These are phyloP conservation scores for Fusarium sp. DNA, from an alignment of 2,329 filamentous ascomycete species.

Conservation along the genomic window DNA sequence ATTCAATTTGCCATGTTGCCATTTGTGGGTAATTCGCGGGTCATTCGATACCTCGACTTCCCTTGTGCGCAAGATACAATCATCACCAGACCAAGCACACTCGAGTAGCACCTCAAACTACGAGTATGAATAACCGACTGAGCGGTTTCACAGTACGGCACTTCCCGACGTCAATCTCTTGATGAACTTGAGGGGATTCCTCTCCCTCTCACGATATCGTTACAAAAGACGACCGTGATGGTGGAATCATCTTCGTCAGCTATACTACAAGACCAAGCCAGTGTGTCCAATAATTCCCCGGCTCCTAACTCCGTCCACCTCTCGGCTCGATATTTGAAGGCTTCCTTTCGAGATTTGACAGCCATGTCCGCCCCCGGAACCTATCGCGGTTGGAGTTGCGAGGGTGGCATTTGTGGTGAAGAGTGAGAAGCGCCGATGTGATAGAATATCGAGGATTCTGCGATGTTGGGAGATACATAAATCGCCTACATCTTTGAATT, in stretches of 20 bases:
- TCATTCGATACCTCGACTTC: not conserved
- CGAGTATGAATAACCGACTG: slow-evolving; percentile 21
- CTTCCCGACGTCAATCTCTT: slow-evolving; percentile 6
- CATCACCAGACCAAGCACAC: slow-evolving; percentile 7
- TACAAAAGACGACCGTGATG: slow-evolving; percentile 6
- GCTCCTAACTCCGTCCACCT: slow-evolving; percentile 17
- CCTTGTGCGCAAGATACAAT: not conserved
- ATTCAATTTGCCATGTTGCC: slow-evolving; percentile 17
- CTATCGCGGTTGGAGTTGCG: slow-evolving; percentile 38
- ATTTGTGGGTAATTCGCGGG: slow-evolving; percentile 5
- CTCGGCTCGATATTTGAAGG: slow-evolving; percentile 15
- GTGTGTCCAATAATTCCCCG: slow-evolving; percentile 8
- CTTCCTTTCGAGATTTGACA: slow-evolving; percentile 17
- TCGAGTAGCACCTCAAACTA: slow-evolving; percentile 2
- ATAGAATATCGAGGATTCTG: not conserved
- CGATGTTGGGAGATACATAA: slow-evolving; percentile 26
- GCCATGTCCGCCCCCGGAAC: slow-evolving; percentile 42
- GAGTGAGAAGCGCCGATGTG: slow-evolving; percentile 16
- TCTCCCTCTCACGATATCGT: slow-evolving; percentile 23
- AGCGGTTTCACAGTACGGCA: slow-evolving; percentile 30
- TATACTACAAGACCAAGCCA: slow-evolving; percentile 26
- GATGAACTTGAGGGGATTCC: not conserved
- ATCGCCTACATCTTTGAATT: slow-evolving; percentile 13
- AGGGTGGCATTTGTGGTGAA: not conserved
- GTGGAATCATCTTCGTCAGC: slow-evolving; percentile 27